phyloP scores from a whole-genome alignment of 345 rosid genomes.

The Citrus australasica region DNA sequence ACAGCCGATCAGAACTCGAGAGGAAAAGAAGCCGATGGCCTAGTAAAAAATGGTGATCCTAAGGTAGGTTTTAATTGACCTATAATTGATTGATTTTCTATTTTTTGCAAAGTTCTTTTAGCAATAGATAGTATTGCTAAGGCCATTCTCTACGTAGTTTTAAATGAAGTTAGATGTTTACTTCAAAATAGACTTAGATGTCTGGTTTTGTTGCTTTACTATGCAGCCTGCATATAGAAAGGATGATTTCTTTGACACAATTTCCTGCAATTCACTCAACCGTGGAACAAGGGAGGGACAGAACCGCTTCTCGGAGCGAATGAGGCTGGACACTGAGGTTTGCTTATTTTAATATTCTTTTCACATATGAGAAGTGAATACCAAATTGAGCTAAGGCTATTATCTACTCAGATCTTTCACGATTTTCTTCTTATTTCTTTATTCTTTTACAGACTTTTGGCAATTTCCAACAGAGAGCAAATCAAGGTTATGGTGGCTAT shows the following conservation, averaged over 20 bases:
- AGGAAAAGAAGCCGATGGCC: constrained; percentile 3
- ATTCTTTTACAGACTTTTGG: constrained; percentile 30
- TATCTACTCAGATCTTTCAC: neutral
- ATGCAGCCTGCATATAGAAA: constrained; percentile 44
- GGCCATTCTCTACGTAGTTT: neutral
- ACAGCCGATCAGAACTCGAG: constrained; percentile 3
- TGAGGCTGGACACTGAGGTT: constrained; percentile 41
- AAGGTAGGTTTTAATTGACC: constrained; percentile 12
- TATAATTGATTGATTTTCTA: neutral
- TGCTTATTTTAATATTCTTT: neutral
- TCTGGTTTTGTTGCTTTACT: neutral
- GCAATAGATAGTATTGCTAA: neutral
- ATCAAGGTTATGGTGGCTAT: constrained; percentile 23
- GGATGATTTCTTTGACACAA: constrained; percentile 47
- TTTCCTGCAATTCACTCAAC: constrained; percentile 35
- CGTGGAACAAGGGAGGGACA: constrained; percentile 31
- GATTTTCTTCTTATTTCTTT: neutral
- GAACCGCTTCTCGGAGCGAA: constrained; percentile 33
- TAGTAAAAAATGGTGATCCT: constrained; percentile 12
- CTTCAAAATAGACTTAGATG: neutral
- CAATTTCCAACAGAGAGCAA: constrained; percentile 17
- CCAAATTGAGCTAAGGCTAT: neutral
- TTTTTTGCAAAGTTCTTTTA: neutral
- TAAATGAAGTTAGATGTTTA: neutral
- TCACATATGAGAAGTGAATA: neutral